A percentile compares a stretch with the other conserved stretches of the same genome.
Evolutionary conservation across 257 asterid genomes (phyloP).

Genomic region (Primulina eburnea): DNA sequence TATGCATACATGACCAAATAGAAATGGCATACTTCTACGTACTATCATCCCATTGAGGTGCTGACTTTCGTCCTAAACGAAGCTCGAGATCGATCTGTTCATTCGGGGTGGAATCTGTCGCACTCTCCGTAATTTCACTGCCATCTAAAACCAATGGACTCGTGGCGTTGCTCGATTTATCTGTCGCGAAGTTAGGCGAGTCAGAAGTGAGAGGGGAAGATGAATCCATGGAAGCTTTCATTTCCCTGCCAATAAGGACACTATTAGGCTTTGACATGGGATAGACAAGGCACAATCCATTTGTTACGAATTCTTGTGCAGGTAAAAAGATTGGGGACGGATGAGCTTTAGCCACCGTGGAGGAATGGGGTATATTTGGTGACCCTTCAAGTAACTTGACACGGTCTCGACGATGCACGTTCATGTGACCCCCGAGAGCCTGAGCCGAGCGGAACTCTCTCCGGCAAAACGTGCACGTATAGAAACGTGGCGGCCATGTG

Average conservation of each 20-base stretch:
- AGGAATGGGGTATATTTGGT: constrained; percentile 3
- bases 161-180: constrained; percentile 16
- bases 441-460: constrained; percentile 74
- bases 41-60: neutral
- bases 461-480: constrained; percentile 58
- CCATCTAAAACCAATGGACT: neutral
- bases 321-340: constrained; percentile 35
- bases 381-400: constrained; percentile 44
- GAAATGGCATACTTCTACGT: constrained; percentile 12
- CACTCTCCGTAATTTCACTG: neutral
- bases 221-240: constrained; percentile 25
- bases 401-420: constrained; percentile 74
- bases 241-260: constrained; percentile 17
- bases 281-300: constrained; percentile 49
- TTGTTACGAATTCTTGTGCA: constrained; percentile 34
- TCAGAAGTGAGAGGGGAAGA: constrained; percentile 23
- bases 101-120: constrained; percentile 13
- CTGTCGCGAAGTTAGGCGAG: constrained; percentile 17
- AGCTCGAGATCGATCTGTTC: constrained; percentile 68
- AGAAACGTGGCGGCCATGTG: constrained; percentile 79
- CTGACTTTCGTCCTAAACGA: constrained; percentile 48
- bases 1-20: neutral
- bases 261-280: constrained; percentile 51
- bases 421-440: constrained; percentile 84
- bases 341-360: neutral